phyloP scores from a whole-genome alignment of 2,329 filamentous ascomycete species.

The Claviceps sp. region DNA sequence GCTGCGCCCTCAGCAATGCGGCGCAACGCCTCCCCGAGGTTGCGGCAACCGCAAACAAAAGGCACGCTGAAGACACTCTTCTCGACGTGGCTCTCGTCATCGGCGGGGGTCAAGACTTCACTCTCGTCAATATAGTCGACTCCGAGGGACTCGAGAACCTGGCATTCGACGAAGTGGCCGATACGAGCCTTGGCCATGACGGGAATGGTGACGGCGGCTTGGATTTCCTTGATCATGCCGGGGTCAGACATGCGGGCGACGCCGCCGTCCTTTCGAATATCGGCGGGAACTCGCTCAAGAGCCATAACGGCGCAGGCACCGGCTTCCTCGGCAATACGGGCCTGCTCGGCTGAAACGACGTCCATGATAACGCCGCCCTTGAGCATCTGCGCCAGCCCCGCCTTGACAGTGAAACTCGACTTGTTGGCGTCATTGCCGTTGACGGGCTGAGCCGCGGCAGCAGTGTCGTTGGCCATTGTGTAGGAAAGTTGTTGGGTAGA shows the following conservation, averaged over 20 bases:
- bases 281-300: conserved; percentile 89
- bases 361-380: conserved; percentile 99
- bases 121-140: conserved; percentile 98
- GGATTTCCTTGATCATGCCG: conserved; percentile 87
- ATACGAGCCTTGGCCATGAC: conserved; percentile 99
- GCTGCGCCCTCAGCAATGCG: conserved; percentile 87
- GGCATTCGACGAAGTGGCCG: conserved; percentile 95
- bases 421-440: conserved; percentile 24
- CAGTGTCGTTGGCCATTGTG: conserved; percentile 23
- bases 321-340: conserved; percentile 93
- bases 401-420: conserved; percentile 74
- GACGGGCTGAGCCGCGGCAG: conserved; percentile 14
- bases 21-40: conserved; percentile 83
- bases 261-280: conserved; percentile 84
- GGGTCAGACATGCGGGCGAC: conserved; percentile 97
- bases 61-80: conserved; percentile 73
- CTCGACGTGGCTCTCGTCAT: conserved; percentile 81
- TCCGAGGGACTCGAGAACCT: conserved; percentile 89
- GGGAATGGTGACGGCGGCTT: conserved; percentile 86
- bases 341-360: conserved; percentile 85
- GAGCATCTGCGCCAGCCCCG: conserved; percentile 91
- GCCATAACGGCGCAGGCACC: conserved; percentile 97
- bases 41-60: conserved; percentile 93
- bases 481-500: neutral
- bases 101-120: conserved; percentile 92